phyloP scores from a whole-genome alignment of 2,329 filamentous ascomycete species.

The Pyrenochaeta sp. region DNA sequence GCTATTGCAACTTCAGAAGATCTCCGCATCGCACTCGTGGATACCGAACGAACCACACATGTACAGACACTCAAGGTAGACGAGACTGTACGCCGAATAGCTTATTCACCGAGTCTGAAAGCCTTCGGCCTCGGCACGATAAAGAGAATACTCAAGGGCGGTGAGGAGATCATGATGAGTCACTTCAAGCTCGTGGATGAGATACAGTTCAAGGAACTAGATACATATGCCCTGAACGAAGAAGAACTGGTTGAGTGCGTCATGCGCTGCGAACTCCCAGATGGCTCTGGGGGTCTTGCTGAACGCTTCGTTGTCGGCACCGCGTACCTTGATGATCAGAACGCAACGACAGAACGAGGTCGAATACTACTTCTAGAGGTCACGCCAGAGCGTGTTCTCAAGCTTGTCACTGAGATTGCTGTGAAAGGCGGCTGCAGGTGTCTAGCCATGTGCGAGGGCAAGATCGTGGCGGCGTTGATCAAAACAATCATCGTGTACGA shows the following conservation, averaged over 20 bases:
- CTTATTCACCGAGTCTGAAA: slow-evolving; percentile 80
- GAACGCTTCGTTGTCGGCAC: slow-evolving; percentile 95
- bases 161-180: slow-evolving; percentile 78
- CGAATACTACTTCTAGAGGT: slow-evolving; percentile 87
- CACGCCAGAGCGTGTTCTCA: slow-evolving; percentile 75
- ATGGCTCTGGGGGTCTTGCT: slow-evolving; percentile 62
- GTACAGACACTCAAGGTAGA: slow-evolving; percentile 80
- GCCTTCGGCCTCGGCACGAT: slow-evolving; percentile 90
- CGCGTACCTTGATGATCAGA: slow-evolving; percentile 73
- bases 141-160: slow-evolving; percentile 72
- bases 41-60: slow-evolving; percentile 86
- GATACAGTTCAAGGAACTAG: slow-evolving; percentile 81
- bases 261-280: slow-evolving; percentile 76
- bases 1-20: slow-evolving; percentile 80
- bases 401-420: slow-evolving; percentile 72
- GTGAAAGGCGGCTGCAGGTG: slow-evolving; percentile 84
- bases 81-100: slow-evolving; percentile 85
- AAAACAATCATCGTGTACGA: slow-evolving; percentile 78
- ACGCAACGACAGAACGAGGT: slow-evolving; percentile 65
- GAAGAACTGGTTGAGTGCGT: slow-evolving; percentile 86
- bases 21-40: slow-evolving; percentile 81
- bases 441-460: slow-evolving; percentile 73
- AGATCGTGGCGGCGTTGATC: slow-evolving; percentile 85
- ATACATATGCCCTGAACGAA: slow-evolving; percentile 70
- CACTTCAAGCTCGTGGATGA: slow-evolving; percentile 93